Conservation (phyloP, 1,284 basidiomycete species). For the Quambalaria eucalypti region DNA sequence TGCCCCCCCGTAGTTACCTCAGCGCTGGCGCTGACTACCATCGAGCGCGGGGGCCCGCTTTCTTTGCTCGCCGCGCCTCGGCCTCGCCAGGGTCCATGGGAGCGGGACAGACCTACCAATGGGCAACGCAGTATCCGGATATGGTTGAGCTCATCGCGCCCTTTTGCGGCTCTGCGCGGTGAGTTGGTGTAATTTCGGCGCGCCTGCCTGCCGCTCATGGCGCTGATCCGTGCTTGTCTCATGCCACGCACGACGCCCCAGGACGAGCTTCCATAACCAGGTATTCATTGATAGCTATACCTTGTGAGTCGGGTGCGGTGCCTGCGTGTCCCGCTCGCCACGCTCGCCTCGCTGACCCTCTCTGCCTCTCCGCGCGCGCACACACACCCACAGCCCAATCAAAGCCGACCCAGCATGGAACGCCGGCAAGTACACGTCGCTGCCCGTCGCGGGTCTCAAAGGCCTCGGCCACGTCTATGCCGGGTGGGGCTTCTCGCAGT, state of each 20-base stretch:
- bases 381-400: conserved; percentile 2
- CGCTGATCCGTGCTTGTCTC: not conserved
- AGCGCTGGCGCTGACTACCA: not conserved
- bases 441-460: conserved; percentile 19
- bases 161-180: conserved; percentile 28
- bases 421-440: not conserved
- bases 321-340: not conserved
- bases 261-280: not conserved
- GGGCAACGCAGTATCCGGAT: conserved; percentile 25
- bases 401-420: conserved; percentile 13
- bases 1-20: no score
- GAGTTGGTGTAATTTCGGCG: conserved; percentile 24
- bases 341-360: not conserved
- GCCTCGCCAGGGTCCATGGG: conserved; percentile 22
- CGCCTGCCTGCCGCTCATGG: conserved; percentile 21
- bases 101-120: conserved; percentile 25
- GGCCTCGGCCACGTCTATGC: conserved; percentile 29
- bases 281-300: not conserved
- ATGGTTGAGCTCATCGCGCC: conserved; percentile 15
- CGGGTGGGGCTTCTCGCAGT: conserved; percentile 28
- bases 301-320: not conserved
- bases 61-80: not conserved
- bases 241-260: not conserved
- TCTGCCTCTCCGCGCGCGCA: not conserved
- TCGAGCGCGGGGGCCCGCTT: not conserved